phyloP scores from a whole-genome alignment of 495 filamentous ascomycete species.

The Clavariopsis aquatica region DNA sequence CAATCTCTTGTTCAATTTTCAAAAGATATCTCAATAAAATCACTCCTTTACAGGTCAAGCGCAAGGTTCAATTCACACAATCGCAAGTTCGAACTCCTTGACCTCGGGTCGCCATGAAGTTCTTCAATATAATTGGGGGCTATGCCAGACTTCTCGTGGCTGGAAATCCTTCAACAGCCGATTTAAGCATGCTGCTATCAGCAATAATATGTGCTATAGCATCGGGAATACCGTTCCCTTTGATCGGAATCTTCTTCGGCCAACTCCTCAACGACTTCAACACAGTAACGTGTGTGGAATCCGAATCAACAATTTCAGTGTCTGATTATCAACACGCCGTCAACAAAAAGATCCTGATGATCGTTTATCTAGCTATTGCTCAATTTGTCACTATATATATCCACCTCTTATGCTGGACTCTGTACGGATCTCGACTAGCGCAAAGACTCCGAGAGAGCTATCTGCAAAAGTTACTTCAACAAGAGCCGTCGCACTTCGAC shows the following conservation, averaged over 20 bases:
- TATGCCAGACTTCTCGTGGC: too few relatives aligned
- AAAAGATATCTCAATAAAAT: too few relatives aligned
- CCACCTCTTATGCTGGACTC: conserved; percentile 58
- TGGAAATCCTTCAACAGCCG: too few relatives aligned
- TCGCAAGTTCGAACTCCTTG: too few relatives aligned
- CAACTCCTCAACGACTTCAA: conserved; percentile 69
- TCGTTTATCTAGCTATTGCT: conserved; percentile 65
- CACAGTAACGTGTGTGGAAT: conserved; percentile 53
- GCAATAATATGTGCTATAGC: too few relatives aligned
- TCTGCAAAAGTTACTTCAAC: conserved; percentile 74
- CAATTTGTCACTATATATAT: conserved; percentile 62
- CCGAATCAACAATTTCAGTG: conserved; percentile 30
- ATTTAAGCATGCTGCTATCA: too few relatives aligned
- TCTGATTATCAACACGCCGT: conserved; percentile 49
- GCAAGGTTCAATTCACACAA: too few relatives aligned
- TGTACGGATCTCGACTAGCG: conserved; percentile 61
- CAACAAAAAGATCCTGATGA: conserved; percentile 59
- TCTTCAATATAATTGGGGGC: too few relatives aligned
- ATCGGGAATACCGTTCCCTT: conserved; percentile 68
- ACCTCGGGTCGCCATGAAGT: too few relatives aligned
- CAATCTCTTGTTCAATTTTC: too few relatives aligned
- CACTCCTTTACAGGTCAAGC: too few relatives aligned
- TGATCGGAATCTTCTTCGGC: conserved; percentile 69
- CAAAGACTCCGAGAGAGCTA: conserved; percentile 73
- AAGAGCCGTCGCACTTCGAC: conserved; percentile 92